Evolutionary conservation across 495 filamentous ascomycete species (phyloP).

Genomic region (Daldinia concentrica): DNA sequence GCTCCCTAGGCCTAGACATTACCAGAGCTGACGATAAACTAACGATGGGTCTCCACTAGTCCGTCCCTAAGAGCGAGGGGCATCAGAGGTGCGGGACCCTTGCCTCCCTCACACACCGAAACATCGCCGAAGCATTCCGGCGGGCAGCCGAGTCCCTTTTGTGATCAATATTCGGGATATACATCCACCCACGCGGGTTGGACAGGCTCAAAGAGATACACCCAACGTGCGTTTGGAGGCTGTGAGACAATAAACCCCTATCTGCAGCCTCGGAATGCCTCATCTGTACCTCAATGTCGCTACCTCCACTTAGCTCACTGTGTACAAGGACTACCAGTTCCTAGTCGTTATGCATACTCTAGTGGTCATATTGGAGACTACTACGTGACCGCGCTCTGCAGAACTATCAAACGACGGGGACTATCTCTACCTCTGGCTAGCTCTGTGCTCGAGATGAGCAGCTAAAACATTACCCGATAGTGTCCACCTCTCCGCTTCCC

Average conservation of each 20-base stretch:
- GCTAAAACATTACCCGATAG: constrained; percentile 41
- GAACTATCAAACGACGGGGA: constrained; percentile 21
- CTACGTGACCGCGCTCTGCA: constrained; percentile 22
- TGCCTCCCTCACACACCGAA: constrained; percentile 40
- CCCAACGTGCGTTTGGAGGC: constrained; percentile 6
- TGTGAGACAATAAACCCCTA: constrained; percentile 21
- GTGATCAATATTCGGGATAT: constrained; percentile 33
- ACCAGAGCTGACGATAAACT: constrained; percentile 18
- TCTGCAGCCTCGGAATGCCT: constrained; percentile 26
- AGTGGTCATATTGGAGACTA: constrained; percentile 30
- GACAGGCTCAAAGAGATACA: constrained; percentile 7
- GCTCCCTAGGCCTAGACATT: neutral
- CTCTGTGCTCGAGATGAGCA: constrained; percentile 25
- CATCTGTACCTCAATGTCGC: constrained; percentile 2
- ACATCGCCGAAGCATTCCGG: constrained; percentile 47
- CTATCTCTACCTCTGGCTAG: constrained; percentile 35
- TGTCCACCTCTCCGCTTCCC: constrained; percentile 38
- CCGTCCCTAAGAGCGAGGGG: constrained; percentile 25
- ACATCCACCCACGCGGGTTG: constrained; percentile 22
- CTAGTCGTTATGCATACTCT: constrained; percentile 16
- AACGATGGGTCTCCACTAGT: constrained; percentile 27
- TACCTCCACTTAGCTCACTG: constrained; percentile 2
- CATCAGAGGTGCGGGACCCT: constrained; percentile 34
- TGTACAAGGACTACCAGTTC: constrained; percentile 20
- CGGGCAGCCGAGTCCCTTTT: constrained; percentile 34